Evolutionary conservation across 441 rosid species (phyloP).

Genomic region (Erodium chrysanthum): DNA sequence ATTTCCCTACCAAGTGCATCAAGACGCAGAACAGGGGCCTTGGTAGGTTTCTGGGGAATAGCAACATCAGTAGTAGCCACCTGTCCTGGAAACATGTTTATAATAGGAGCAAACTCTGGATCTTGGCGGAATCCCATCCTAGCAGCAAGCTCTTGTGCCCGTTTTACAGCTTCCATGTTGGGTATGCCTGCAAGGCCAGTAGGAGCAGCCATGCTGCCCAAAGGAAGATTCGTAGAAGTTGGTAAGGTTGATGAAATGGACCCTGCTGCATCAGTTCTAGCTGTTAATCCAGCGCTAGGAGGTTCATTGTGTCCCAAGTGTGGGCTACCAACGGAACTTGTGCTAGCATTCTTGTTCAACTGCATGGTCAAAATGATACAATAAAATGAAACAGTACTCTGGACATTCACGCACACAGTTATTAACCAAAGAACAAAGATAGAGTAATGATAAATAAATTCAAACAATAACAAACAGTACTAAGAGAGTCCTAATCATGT

Average conservation of each 20-base stretch:
- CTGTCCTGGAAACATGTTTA: constrained; percentile 61
- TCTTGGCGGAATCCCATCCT: constrained; percentile 76
- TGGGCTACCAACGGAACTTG: constrained; percentile 34
- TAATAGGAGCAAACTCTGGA: constrained; percentile 56
- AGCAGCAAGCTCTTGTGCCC: constrained; percentile 84
- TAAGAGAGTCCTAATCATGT: not conserved
- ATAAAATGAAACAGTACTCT: too few species aligned
- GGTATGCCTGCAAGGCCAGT: constrained; percentile 39
- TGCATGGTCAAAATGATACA: constrained; percentile 21
- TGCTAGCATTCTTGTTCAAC: constrained; percentile 38
- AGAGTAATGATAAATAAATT: not conserved
- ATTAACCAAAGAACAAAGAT: not conserved
- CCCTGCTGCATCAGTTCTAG: constrained; percentile 22
- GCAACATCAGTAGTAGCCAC: constrained; percentile 32
- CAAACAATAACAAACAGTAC: not conserved
- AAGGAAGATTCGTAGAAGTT: too few species aligned
- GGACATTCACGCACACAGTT: not conserved
- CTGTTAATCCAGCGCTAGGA: constrained; percentile 17
- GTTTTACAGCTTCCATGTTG: constrained; percentile 71
- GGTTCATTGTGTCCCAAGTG: constrained; percentile 17
- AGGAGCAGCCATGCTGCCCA: too few species aligned
- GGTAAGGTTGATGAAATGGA: constrained; percentile 10
- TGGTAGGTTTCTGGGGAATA: constrained; percentile 64
- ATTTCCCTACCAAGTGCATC: constrained; percentile 92
- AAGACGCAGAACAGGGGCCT: constrained; percentile 80